Evolutionary conservation across 2,329 filamentous ascomycete genomes (phyloP).

Genomic region (Arthroderma uncinatum): DNA sequence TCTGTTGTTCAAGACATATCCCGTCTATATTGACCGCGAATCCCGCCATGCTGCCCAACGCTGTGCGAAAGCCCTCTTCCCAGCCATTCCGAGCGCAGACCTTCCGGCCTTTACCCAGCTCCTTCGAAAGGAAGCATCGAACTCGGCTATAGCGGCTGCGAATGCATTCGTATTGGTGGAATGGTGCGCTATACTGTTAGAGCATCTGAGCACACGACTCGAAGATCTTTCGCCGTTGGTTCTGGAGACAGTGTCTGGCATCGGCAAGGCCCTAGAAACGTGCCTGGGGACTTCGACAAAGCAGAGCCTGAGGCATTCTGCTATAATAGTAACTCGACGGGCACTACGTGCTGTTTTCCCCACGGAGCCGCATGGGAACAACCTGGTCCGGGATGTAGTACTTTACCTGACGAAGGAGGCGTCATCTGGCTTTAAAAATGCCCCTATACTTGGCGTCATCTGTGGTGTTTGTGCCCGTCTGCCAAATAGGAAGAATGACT

Average conservation of each 20-base stretch:
- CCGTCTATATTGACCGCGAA: conserved; percentile 72
- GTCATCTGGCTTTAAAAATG: conserved; percentile 54
- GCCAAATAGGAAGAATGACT: conserved; percentile 47
- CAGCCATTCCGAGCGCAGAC: conserved; percentile 42
- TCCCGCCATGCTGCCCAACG: conserved; percentile 74
- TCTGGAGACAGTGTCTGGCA: conserved; percentile 53
- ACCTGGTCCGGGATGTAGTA: conserved; percentile 53
- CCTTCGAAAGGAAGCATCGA: conserved; percentile 62
- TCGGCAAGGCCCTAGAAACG: conserved; percentile 65
- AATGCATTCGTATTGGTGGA: conserved; percentile 83
- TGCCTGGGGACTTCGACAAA: conserved; percentile 58
- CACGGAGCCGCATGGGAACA: conserved; percentile 45
- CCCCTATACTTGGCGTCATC: conserved; percentile 69
- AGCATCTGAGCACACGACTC: conserved; percentile 52
- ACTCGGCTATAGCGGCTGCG: conserved; percentile 62
- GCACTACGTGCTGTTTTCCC: conserved; percentile 65
- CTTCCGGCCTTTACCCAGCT: conserved; percentile 51
- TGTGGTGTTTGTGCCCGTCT: conserved; percentile 75
- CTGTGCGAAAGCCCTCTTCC: conserved; percentile 61
- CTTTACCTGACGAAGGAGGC: conserved; percentile 58
- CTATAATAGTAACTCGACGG: conserved; percentile 65
- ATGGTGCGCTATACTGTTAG: conserved; percentile 74
- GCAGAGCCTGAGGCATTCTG: conserved; percentile 57
- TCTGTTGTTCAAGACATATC: conserved; percentile 75
- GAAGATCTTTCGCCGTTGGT: conserved; percentile 50